Base-by-base conservation (phyloP, 1,139 yeast genomes). In the Candida pseudoviswanathii region DNA sequence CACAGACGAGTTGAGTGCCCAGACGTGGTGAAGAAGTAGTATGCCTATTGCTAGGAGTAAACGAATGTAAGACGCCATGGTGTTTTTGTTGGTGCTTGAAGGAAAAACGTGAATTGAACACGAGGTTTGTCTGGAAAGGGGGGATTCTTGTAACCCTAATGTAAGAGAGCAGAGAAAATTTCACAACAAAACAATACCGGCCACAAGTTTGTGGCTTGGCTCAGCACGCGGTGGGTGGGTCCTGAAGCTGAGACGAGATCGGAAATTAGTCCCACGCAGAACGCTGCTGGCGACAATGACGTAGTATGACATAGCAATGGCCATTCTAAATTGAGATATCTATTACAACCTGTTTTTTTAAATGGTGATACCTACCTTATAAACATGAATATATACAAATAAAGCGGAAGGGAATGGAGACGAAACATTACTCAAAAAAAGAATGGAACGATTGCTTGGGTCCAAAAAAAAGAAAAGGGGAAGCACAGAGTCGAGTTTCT, bases 331-430 rank as follows among this genome's bases (percentile, higher is more conserved):
- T 27, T 39, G 27, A 29, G 42, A 39, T 16, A 16, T 39, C 42
- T 39, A 39, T 39, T 27, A 39, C 16, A 39, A 27, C 42, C 33
- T 16, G 7, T 16, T 39, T 16, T 16, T 16, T 38, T 39, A 44
- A 41, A 44, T 41, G 29, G 43, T 6, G 42, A 39, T 39, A 39
- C 42, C 42, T 27, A 16, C 32, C 32, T 21, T 39, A 39, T 11
- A 39, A 27, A 29, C 10, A 39, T 39, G 42, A 39, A 39, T 39
- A 39, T 39, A 39, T 39, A 39, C 42, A 39, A 39, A 39, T 37
- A 24, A 37, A 37, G 30, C 2, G 41, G 5, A 40, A 34, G 30
- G 33, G 16, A 27, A 38, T n/a, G 3, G 33, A 40, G 9, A 40
- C 29, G 26, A 40, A 40, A 29, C 26, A 40, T 40, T 40, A 30